Base-by-base conservation (phyloP, 164 flowering plant genomes). In the Akebia trifoliata region DNA sequence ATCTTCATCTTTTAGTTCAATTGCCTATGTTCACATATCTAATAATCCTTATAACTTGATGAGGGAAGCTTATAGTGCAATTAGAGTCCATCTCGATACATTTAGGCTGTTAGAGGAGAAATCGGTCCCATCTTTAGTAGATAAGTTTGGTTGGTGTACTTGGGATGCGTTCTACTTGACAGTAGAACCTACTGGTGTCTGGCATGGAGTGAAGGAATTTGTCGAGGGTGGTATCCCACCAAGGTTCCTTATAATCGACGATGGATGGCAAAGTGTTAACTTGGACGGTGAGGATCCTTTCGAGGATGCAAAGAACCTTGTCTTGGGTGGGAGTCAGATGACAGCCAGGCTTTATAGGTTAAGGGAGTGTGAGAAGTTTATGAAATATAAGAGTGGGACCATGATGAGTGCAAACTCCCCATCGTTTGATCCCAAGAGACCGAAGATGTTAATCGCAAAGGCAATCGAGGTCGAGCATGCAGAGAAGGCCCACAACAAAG, bases 131-230 rank as follows among this genome's bases (percentile, higher is more conserved):
- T 44, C 76, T n/a, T 55, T 85, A 2, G 74, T 77, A 25, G 75
- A 82, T 55, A 85, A 76, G 39, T 90, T 90, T 54, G 95, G 93
- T 9, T 90, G 97, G 95, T 90, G 95, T 65, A 87, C 93, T 37
- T 87, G 95, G 97, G 97, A 87, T 70, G 95, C 95, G 0, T 85
- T 87, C 56, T 87, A 87, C 66, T 51, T 83, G 18, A 74, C 84
- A 0, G 93, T 90, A 0, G 88, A 85, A 12, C 90, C 97, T 0
- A 69, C 56, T 4, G 93, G 95, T 0, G 60, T 87, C 8, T 83
- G 80, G 81, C 85, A 78, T 18, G 95, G 97, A 1, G 63, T 85
- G n/a, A 68, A 81, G 26, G 90, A 85, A 0, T 80, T 90, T 6
- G 51, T 54, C 0, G 73, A 80, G 1, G 90, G 81, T 6, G 95